Evolutionary conservation across 2,329 filamentous ascomycete species (phyloP), one percentile per base, ranked within the genome.

Genomic region (Huntiella bhutanensis): DNA sequence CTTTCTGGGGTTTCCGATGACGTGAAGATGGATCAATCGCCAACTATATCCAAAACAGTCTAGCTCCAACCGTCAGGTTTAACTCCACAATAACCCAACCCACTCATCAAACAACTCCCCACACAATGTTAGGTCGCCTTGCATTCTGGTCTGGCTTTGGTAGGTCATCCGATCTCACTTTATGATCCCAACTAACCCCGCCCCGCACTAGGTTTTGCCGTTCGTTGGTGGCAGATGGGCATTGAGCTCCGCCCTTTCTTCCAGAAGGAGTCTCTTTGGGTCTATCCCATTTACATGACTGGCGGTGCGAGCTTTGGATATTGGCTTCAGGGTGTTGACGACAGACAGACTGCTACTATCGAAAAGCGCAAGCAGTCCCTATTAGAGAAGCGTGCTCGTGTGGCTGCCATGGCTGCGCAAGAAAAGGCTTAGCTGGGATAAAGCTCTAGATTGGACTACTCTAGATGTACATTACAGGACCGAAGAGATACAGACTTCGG

Each of bases 191-290:
- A 10, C 44, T 41, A 46, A 47, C 19, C n/a, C 35, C 19, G 22
- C 4, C 19, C 17, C 38, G 12, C 13, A 13, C n/a, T 43, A 98
- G 91, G 91, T 70, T 67, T 95, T 57, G 86, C 82, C 60, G 81
- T 87, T 59, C 83, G 88, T 57, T 75, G 91, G 64, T 95, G 87
- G 84, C 91, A 96, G 66, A 80, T 98, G 62, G 91, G 88, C 59
- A 91, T 98, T 62, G 86, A 98, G 69, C 94, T 93, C 86, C 85
- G 87, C 52, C 91, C 88, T 45, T 80, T 95, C 64, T 84, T 96
- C 73, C 79, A 81, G 66, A 76, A 72, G 58, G 71, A 80, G 60
- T 82, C 81, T 47, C 75, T 94, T 58, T 92, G 85, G 82, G 85
- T 77, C 44, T 98, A 94, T 68, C 91, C 91, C 47, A 66, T 88